Evolutionary conservation across 2,329 filamentous ascomycete species (phyloP).

Genomic region (Zasmidium angulare): DNA sequence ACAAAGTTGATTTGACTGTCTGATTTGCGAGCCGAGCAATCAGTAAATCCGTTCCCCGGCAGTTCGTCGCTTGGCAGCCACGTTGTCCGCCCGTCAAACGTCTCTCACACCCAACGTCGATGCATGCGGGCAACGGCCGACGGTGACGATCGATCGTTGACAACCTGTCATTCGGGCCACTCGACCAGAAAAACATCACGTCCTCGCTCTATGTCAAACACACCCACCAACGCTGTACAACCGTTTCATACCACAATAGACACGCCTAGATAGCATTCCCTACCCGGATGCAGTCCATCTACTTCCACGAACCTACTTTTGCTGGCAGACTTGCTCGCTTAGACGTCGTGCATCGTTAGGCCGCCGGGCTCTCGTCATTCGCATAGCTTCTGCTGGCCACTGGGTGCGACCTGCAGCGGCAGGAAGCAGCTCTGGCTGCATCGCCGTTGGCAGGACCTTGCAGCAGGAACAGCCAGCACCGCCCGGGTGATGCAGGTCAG

Average conservation of each 20-base stretch:
- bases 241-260: slow-evolving; percentile 7
- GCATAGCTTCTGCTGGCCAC: background rate
- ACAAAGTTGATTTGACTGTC: too few species aligned
- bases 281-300: slow-evolving; percentile 1
- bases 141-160: slow-evolving; percentile 10
- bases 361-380: slow-evolving; percentile 1
- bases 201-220: background rate
- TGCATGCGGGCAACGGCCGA: slow-evolving; percentile 5
- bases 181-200: slow-evolving; percentile 1
- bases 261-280: background rate
- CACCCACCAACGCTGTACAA: slow-evolving; percentile 6
- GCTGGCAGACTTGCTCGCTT: slow-evolving; percentile 4
- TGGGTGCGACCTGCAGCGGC: background rate
- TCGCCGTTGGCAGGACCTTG: background rate
- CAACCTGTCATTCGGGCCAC: slow-evolving; percentile 15
- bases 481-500: background rate
- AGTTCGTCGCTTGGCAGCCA: background rate
- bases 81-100: background rate
- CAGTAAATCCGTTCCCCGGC: background rate
- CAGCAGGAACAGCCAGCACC: background rate
- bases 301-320: background rate
- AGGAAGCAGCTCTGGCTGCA: background rate
- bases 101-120: background rate
- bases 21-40: background rate
- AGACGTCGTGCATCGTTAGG: background rate